Conservation (phyloP, 1,139 yeast species). For the Debaryomycetaceae sp. region DNA sequence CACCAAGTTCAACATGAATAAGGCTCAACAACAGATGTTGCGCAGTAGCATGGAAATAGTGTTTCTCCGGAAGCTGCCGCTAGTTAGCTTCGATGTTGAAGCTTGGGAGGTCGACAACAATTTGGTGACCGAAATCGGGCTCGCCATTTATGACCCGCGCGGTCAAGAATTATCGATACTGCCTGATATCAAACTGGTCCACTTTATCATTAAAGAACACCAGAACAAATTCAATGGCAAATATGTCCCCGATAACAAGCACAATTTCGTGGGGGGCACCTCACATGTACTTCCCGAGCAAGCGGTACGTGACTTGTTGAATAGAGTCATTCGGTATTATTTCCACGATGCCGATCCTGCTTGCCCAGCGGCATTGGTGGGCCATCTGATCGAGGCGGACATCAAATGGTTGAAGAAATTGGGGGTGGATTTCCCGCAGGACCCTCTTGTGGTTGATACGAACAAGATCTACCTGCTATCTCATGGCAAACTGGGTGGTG, state of each 20-base stretch:
- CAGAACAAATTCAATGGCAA: slow-evolving; percentile 42
- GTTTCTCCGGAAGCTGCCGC: slow-evolving; percentile 29
- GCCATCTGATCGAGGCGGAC: slow-evolving; percentile 66
- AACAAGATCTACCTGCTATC: slow-evolving; percentile 41
- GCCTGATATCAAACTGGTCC: slow-evolving; percentile 51
- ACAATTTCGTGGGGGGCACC: slow-evolving; percentile 53
- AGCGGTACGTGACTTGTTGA: slow-evolving; percentile 37
- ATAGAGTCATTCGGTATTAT: slow-evolving; percentile 39
- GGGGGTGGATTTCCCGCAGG: slow-evolving; percentile 42
- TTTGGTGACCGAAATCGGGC: slow-evolving; percentile 64
- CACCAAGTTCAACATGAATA: slow-evolving; percentile 16
- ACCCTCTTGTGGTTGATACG: slow-evolving; percentile 47
- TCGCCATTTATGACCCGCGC: slow-evolving; percentile 61
- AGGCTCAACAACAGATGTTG: slow-evolving; percentile 16
- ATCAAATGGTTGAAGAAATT: slow-evolving; percentile 45
- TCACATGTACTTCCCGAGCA: slow-evolving; percentile 39
- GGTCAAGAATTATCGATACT: slow-evolving; percentile 31
- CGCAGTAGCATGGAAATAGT: slow-evolving; percentile 23
- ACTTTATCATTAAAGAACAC: slow-evolving; percentile 55
- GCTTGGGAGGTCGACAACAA: slow-evolving; percentile 51
- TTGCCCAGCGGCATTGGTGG: slow-evolving; percentile 47
- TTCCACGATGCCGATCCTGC: slow-evolving; percentile 16
- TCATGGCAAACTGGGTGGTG: slow-evolving; percentile 40
- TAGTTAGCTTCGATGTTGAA: slow-evolving; percentile 64
- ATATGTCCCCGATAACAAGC: slow-evolving; percentile 63